phyloP scores from a whole-genome alignment of 192 early-diverging fungal genomes.

The Phlyctochytrium arcticum region DNA sequence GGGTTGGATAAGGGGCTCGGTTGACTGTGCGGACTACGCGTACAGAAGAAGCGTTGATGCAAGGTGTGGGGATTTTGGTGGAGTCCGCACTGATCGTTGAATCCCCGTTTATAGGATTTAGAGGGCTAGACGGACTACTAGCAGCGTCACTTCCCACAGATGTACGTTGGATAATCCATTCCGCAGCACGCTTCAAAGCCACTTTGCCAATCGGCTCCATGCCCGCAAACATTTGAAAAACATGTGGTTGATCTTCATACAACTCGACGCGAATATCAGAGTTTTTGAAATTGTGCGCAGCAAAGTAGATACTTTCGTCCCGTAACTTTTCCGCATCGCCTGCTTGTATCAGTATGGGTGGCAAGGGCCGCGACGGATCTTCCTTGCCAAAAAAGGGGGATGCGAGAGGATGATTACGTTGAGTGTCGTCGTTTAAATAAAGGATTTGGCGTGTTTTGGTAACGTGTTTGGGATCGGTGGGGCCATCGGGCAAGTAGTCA shows the following conservation, averaged over 20 bases:
- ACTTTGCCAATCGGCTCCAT: constrained; percentile 2
- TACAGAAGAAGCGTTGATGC: too few species aligned
- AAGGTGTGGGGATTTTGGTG: not conserved
- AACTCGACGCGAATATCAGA: constrained; percentile 36
- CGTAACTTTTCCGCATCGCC: constrained; percentile 45
- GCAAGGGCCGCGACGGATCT: constrained; percentile 19
- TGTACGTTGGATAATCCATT: not conserved
- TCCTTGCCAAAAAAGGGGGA: constrained; percentile 42
- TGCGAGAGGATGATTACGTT: constrained; percentile 35
- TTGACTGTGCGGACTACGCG: not conserved
- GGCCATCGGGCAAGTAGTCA: constrained; percentile 35
- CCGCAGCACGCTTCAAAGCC: constrained; percentile 11
- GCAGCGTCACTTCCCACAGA: too few species aligned
- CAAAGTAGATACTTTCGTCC: constrained; percentile 45
- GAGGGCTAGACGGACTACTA: too few species aligned
- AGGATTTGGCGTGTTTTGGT: constrained; percentile 18
- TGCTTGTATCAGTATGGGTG: constrained; percentile 43
- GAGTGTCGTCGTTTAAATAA: constrained; percentile 29
- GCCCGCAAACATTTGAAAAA: constrained; percentile 40
- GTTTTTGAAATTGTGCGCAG: not conserved
- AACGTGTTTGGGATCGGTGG: constrained; percentile 29
- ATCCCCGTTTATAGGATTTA: too few species aligned
- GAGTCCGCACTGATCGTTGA: too few species aligned
- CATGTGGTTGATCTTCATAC: constrained; percentile 42
- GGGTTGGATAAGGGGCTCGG: not conserved